Base-by-base conservation (phyloP, 441 rosid species). In the Monsonia emarginata region DNA sequence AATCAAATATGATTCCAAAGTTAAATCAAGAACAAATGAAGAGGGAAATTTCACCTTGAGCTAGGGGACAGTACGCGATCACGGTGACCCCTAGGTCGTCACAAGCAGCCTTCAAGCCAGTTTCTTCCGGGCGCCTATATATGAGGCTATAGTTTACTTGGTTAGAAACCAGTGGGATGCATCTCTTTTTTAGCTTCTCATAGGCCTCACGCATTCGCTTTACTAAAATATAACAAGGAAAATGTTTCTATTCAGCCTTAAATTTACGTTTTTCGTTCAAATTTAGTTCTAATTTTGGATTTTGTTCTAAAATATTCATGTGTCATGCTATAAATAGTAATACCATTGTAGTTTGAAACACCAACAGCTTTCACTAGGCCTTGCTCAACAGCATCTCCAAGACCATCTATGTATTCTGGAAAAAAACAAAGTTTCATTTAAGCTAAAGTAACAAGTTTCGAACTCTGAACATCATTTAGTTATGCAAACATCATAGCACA, bases 341-440 rank as follows among this genome's bases (percentile, higher is more conserved):
- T 84, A 88, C 97, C 95, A 25, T 69, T 83, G 71, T 93, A 93
- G 81, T 93, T 93, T 63, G 98, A 93, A 81, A 93, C 98, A 63
- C 98, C 97, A 38, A 93, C 97, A 74, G 98, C 97, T 77, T 93
- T 87, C 68, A 94, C 98, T 48, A 94, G 88, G 52, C 97, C 97
- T 75, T 86, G 93, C 75, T 94, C 95, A 27, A 90, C 95, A 52
- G 97, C 97, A 85, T 94, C 98, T 68, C 87, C 98, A 69, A 94
- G 97, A 75, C 98, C 97, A 80, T 94, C 97, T 59, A 90, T 76
- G 76, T 86, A 94, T 67, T 97, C 98, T 90, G 89, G 79, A 83
- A 78, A 74, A n/a, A n/a, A 73, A 42, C 25, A 67, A 71, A 72
- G 74, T 65, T 32, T 26, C 26, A 25, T 42, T 61, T 71, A 36